Evolutionary conservation across 169 alveolate species (phyloP).

Genomic region (Plasmodium relictum): DNA sequence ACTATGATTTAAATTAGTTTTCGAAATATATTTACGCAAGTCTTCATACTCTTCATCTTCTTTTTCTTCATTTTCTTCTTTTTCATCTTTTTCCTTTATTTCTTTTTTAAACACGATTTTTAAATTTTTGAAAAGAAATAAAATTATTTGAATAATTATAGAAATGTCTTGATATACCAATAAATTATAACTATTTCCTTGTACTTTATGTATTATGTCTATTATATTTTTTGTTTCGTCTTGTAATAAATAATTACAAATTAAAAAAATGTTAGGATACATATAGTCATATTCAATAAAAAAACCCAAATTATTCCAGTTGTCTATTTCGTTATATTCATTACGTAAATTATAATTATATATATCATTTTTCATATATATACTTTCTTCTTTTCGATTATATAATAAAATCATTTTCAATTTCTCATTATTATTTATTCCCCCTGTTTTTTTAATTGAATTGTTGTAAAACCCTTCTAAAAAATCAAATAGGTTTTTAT

Average conservation of each 20-base stretch:
- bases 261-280: constrained; percentile 56
- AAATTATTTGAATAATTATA: constrained; percentile 37
- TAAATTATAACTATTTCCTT: constrained; percentile 14
- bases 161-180: constrained; percentile 30
- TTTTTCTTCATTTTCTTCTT: constrained; percentile 1
- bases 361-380: constrained; percentile 59
- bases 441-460: neutral
- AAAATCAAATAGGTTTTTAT: constrained; percentile 31
- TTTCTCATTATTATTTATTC: constrained; percentile 7
- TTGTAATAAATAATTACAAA: constrained; percentile 42
- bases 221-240: constrained; percentile 52
- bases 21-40: constrained; percentile 23
- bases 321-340: constrained; percentile 12
- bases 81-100: neutral
- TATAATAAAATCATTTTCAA: constrained; percentile 2
- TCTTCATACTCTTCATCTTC: neutral
- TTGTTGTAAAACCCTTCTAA: constrained; percentile 10
- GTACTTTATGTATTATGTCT: constrained; percentile 17
- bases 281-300: constrained; percentile 15
- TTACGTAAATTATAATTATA: constrained; percentile 39
- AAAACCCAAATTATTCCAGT: constrained; percentile 11
- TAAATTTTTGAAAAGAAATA: constrained; percentile 16
- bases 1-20: neutral
- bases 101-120: constrained; percentile 16
- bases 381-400: constrained; percentile 29